Evolutionary conservation across 2,329 filamentous ascomycete species (phyloP), one percentile per base, ranked within the genome.

Genomic region (Claviceps monticola): DNA sequence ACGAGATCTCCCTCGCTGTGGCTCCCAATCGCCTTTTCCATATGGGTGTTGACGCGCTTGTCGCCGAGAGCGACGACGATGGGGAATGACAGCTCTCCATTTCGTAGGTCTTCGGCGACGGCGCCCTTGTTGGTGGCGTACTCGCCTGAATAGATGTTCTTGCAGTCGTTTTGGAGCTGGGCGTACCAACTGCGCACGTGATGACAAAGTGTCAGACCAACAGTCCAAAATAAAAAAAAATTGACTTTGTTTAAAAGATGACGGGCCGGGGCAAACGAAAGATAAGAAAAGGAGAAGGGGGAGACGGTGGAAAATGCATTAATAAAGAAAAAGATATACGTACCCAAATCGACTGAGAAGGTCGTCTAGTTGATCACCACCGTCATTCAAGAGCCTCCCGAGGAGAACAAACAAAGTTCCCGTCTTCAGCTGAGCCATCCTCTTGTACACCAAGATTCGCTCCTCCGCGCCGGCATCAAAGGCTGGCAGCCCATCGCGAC

Each of bases 121-220:
- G 53, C 47, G 1, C 55, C 55, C 42, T 56, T 56, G 48, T 54
- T 55, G 45, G 14, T 38, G 16, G 51, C 51, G 38, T 56, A 56
- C 42, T 56, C 55, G 11, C 36, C 26, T 11, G 55, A 56, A 19
- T 56, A 56, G 11, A 56, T 53, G 45, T 56, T 56, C 36, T 56
- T 56, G 55, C 55, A 56, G 45, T 56, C 55, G 29, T 56, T 56
- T 45, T 56, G 55, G 4, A 56, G 38, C 36, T 56, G 55, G 1
- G 55, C 53, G 17, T 52, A 56, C 55, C 55, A 56, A 5, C 55
- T 56, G 26, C 13, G 9, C 21, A n/a, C 21, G 43, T 2, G 14
- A n/a, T 39, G 37, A n/a, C 38, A 17, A 8, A 34, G 16, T 39
- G n/a, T 39, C 16, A 34, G 29, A 34, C 29, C 3, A 34, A 34